Percentiles rank a stretch among this genome's conserved stretches.
phyloP scores from a whole-genome alignment of 192 early-diverging fungal species.

The Gryganskiella cystojenkinii region DNA sequence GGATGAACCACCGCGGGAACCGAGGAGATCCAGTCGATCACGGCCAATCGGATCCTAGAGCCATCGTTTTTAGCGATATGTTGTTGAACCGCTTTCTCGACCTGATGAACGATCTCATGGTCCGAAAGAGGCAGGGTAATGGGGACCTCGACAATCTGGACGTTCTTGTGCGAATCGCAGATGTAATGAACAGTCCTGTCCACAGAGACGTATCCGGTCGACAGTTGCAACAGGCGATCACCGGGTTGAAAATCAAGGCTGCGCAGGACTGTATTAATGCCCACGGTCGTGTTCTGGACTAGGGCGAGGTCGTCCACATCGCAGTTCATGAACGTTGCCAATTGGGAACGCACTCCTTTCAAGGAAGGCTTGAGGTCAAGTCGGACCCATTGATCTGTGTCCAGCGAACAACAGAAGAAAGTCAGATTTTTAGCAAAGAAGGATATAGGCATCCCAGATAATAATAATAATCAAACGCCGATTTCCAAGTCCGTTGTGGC shows the following conservation, averaged over 20 bases:
- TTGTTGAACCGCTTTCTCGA: slow-evolving; percentile 56
- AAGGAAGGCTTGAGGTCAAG: slow-evolving; percentile 52
- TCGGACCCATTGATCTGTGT: slow-evolving; percentile 65
- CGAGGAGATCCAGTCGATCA: slow-evolving; percentile 68
- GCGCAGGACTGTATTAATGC: slow-evolving; percentile 64
- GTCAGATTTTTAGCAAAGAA: background rate
- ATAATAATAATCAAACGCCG: too few species aligned
- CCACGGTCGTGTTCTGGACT: slow-evolving; percentile 66
- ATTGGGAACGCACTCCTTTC: slow-evolving; percentile 41
- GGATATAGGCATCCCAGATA: background rate
- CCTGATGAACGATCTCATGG: slow-evolving; percentile 50
- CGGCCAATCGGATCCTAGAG: slow-evolving; percentile 52
- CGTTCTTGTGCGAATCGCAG: slow-evolving; percentile 50
- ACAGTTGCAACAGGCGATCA: slow-evolving; percentile 63
- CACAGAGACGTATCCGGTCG: slow-evolving; percentile 65
- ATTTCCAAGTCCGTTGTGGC: too few species aligned
- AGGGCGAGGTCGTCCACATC: slow-evolving; percentile 67
- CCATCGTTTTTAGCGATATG: slow-evolving; percentile 40
- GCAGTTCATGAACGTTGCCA: slow-evolving; percentile 60
- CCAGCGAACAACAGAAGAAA: background rate
- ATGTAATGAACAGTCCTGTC: slow-evolving; percentile 58
- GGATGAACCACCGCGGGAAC: slow-evolving; percentile 63
- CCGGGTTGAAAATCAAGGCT: slow-evolving; percentile 56
- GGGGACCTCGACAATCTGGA: slow-evolving; percentile 57
- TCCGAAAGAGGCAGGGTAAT: slow-evolving; percentile 64